Percentiles rank a stretch among this genome's conserved stretches.
These are phyloP conservation scores for Sclerotinia minor DNA, from an alignment of 2,329 filamentous ascomycete species.

Conservation along the genomic window DNA sequence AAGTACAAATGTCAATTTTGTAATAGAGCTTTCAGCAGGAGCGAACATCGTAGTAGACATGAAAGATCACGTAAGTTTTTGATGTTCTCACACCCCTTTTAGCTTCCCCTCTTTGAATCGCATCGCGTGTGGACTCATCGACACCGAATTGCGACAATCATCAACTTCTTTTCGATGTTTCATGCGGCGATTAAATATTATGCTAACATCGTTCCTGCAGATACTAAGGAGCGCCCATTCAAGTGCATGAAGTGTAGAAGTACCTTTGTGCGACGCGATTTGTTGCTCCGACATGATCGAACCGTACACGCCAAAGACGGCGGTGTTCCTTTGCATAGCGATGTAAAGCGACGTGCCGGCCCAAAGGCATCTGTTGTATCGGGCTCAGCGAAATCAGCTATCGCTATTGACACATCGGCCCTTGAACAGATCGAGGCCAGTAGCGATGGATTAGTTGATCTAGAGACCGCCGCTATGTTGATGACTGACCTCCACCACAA, in stretches of 20 bases:
- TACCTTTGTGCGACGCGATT: constrained; percentile 96
- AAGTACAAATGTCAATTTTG: constrained; percentile 99
- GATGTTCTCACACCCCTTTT: constrained; percentile 23
- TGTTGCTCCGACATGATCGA: constrained; percentile 93
- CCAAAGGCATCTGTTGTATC: constrained; percentile 65
- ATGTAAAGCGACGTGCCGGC: constrained; percentile 80
- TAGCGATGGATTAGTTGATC: constrained; percentile 88
- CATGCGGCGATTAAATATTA: constrained; percentile 13
- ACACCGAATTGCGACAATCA: constrained; percentile 9
- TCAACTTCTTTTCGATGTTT: background rate
- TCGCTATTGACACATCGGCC: constrained; percentile 80
- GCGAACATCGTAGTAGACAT: constrained; percentile 94
- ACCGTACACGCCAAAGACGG: constrained; percentile 99
- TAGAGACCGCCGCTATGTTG: constrained; percentile 97
- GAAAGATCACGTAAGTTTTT: constrained; percentile 90
- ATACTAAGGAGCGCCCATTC: constrained; percentile 98
- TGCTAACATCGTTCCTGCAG: constrained; percentile 50
- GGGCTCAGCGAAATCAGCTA: constrained; percentile 71
- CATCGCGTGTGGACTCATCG: constrained; percentile 24
- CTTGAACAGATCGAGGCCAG: constrained; percentile 91
- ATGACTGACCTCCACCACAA: constrained; percentile 98
- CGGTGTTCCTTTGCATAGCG: constrained; percentile 88
- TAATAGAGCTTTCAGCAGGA: constrained; percentile 94
- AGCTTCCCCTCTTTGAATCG: constrained; percentile 30
- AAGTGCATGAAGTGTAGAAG: constrained; percentile 98